A percentile compares a stretch with the other conserved stretches of the same genome.
Evolutionary conservation across 495 filamentous ascomycete species (phyloP).

Genomic region (Trichocladium uniseriatum): DNA sequence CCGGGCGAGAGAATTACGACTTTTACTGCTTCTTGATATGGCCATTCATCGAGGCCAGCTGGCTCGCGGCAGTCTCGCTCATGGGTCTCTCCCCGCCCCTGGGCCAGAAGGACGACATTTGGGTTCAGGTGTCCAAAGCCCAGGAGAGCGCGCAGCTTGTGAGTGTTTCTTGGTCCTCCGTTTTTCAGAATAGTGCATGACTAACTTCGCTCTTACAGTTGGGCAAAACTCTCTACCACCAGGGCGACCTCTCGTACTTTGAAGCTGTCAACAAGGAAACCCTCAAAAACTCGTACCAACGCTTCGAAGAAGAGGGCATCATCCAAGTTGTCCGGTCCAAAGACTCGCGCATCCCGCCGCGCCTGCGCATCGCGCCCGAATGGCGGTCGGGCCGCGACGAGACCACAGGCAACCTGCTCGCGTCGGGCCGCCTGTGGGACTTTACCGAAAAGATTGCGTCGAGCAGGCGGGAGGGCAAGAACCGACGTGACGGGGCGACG

Average conservation of each 20-base stretch:
- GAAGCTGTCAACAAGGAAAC: constrained; percentile 98
- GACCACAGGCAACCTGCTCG: constrained; percentile 49
- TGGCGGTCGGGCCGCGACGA: constrained; percentile 67
- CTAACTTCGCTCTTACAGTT: constrained; percentile 48
- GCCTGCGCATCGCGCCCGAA: constrained; percentile 59
- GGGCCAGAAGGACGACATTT: constrained; percentile 50
- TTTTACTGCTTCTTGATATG: constrained; percentile 98
- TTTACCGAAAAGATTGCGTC: constrained; percentile 82
- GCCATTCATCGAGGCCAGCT: constrained; percentile 91
- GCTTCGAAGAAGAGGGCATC: constrained; percentile 87
- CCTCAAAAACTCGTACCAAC: constrained; percentile 80
- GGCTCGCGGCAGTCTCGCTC: constrained; percentile 81
- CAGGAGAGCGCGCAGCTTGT: constrained; percentile 80
- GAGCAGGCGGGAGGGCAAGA: constrained; percentile 84
- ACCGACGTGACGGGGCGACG: constrained; percentile 81
- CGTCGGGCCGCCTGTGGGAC: constrained; percentile 72
- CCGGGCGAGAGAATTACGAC: constrained; percentile 86
- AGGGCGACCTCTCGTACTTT: constrained; percentile 92
- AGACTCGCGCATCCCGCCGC: constrained; percentile 46
- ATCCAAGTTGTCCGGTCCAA: constrained; percentile 60
- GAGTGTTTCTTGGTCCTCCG: constrained; percentile 19
- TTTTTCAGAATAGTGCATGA: too few relatives aligned
- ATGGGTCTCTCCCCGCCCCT: constrained; percentile 73
- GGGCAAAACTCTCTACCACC: constrained; percentile 94
- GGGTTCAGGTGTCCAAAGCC: constrained; percentile 67